Percentiles rank a stretch among this genome's conserved stretches.
phyloP scores from a whole-genome alignment of 2,329 filamentous ascomycete species.

The Helotiales sp. region DNA sequence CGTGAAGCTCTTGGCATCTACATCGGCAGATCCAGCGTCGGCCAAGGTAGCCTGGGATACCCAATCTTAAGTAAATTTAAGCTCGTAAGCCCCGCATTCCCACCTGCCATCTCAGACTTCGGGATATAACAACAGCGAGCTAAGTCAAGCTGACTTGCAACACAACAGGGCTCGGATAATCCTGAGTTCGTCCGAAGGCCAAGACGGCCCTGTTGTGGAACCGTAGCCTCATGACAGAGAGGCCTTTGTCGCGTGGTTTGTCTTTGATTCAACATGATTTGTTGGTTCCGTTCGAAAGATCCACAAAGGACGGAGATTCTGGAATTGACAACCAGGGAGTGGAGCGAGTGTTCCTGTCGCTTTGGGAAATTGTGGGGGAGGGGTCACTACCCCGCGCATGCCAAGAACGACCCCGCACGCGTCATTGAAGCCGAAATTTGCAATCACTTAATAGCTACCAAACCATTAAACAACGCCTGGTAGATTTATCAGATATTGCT shows the following conservation, averaged over 20 bases:
- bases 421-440: too few relatives aligned
- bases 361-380: not conserved
- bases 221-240: not conserved
- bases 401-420: not conserved
- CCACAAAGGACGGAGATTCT: not conserved
- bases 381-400: not conserved
- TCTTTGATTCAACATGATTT: not conserved
- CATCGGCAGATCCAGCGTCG: not conserved
- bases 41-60: not conserved
- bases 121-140: not conserved
- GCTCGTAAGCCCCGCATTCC: not conserved
- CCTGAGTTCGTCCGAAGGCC: not conserved
- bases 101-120: not conserved
- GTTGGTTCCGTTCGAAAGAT: not conserved
- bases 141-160: not conserved
- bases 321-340: slow-evolving; percentile 1
- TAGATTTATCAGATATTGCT: too few relatives aligned
- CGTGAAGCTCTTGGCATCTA: not conserved
- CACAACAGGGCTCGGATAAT: not conserved
- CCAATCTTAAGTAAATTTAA: not conserved
- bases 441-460: too few relatives aligned
- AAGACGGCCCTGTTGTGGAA: slow-evolving; percentile 8
- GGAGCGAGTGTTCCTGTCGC: not conserved
- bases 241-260: not conserved
- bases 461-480: too few relatives aligned